Evolutionary conservation across 1,284 basidiomycete species (phyloP).

Genomic region (Fomitopsis pinicola): DNA sequence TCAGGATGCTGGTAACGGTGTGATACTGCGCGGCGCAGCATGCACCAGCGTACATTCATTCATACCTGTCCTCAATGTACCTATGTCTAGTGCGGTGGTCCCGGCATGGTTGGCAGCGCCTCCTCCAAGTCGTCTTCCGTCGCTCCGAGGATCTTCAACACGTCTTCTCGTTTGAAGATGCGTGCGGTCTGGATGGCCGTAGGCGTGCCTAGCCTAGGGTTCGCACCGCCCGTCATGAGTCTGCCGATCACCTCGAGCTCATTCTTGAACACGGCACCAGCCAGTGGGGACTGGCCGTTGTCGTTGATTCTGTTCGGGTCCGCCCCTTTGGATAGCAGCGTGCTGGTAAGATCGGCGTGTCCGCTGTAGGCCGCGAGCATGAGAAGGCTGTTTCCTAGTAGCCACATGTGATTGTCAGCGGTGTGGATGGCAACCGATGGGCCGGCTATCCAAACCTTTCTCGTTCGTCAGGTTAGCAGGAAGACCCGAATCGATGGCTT

Average conservation of each 20-base stretch:
- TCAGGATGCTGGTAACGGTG: not conserved
- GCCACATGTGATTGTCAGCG: not conserved
- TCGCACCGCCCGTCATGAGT: slow-evolving; percentile 61
- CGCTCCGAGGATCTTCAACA: slow-evolving; percentile 51
- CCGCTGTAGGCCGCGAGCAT: slow-evolving; percentile 85
- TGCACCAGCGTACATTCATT: not conserved
- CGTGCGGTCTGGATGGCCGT: slow-evolving; percentile 70
- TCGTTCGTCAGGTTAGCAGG: slow-evolving; percentile 77
- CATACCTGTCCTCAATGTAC: not conserved
- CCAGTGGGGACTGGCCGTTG: slow-evolving; percentile 73
- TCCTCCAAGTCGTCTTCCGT: slow-evolving; percentile 45
- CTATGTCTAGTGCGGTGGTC: slow-evolving; percentile 12
- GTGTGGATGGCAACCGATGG: not conserved
- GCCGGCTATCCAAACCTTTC: slow-evolving; percentile 37
- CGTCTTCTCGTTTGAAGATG: slow-evolving; percentile 56
- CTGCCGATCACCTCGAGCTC: slow-evolving; percentile 57
- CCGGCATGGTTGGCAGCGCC: slow-evolving; percentile 19
- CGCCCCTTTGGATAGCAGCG: slow-evolving; percentile 52
- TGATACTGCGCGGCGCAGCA: not conserved
- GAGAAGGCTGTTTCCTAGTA: slow-evolving; percentile 70
- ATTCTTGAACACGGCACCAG: slow-evolving; percentile 81
- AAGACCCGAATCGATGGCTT: slow-evolving; percentile 69
- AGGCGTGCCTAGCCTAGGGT: slow-evolving; percentile 66
- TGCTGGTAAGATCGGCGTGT: slow-evolving; percentile 51
- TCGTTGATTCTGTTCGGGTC: slow-evolving; percentile 76